A percentile compares a stretch with the other conserved stretches of the same genome.
Conservation (phyloP, 139 green algal genomes). For the Spirogloea muscicola region DNA sequence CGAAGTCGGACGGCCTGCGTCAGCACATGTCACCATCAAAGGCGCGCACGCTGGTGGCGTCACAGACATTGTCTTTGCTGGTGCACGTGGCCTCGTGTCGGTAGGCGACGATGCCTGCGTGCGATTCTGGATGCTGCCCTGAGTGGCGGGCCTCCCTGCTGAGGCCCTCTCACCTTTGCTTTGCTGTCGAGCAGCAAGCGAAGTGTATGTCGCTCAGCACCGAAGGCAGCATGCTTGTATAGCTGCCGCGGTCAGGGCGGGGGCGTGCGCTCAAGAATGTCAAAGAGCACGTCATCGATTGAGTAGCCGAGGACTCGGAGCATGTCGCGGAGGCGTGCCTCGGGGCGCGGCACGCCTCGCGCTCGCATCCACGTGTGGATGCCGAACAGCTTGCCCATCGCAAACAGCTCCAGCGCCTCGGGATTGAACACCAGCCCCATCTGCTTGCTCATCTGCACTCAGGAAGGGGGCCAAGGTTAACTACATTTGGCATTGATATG, state of each 20-base stretch:
- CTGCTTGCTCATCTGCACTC: constrained; percentile 34
- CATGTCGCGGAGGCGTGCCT: constrained; percentile 45
- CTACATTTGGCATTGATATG: too few relatives aligned
- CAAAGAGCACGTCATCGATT: constrained; percentile 21
- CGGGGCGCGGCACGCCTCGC: constrained; percentile 4
- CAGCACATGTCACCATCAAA: constrained; percentile 38
- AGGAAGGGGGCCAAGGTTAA: too few relatives aligned
- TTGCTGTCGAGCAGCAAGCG: too few relatives aligned
- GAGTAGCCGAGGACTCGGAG: constrained; percentile 35
- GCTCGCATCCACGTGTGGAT: constrained; percentile 41
- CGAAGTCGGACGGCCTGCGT: constrained; percentile 32
- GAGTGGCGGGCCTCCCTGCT: too few relatives aligned
- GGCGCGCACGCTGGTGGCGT: constrained; percentile 41
- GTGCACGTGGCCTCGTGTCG: constrained; percentile 15
- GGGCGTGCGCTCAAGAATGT: too few relatives aligned
- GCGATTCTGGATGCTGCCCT: constrained; percentile 31
- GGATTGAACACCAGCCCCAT: constrained; percentile 52
- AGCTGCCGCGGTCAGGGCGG: too few relatives aligned
- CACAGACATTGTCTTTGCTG: constrained; percentile 25
- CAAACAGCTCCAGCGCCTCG: constrained; percentile 48
- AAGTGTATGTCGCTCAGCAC: too few relatives aligned
- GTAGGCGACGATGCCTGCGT: constrained; percentile 42
- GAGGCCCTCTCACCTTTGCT: not conserved
- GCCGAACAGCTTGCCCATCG: constrained; percentile 43
- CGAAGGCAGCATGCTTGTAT: too few relatives aligned